Evolutionary conservation across 352 stramenopile genomes (phyloP), one percentile per base, ranked within the genome.

Genomic region (Phytophthora cryptogea): DNA sequence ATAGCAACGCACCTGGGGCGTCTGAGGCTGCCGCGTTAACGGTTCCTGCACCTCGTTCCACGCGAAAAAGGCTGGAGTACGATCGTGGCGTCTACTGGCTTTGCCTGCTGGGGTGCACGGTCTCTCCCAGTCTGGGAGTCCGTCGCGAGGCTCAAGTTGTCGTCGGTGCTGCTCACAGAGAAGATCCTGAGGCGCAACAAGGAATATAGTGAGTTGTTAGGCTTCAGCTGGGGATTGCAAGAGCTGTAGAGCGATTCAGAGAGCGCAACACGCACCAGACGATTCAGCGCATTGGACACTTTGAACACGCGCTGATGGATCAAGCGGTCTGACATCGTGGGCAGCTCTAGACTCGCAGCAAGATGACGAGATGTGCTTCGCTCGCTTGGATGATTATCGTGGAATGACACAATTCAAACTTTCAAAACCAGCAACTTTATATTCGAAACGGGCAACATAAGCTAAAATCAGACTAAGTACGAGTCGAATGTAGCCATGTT

Each of bases 91-190:
- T 0, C 26, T 23, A 43, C 53, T 81, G 28, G 67, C 48, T 6
- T 83, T 59, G 7, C 81, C 81, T 8, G 81, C 81, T 13, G 76
- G 62, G 0, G 65, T 66, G 1, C 47, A 35, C 1, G 70, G 77
- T 6, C 32, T 43, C 30, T 63, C 63, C 77, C 75, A 86, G 51
- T 89, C 77, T 3, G 70, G 70, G 20, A 81, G 42, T 31, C 75
- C 80, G 16, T 84, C 37, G n/a, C 69, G 74, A 41, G 78, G 68
- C n/a, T 64, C 52, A 28, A 65, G 69, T 36, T 88, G 77, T 4
- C 62, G 66, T 14, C 74, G 64, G 55, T 86, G 78, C 45, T 90
- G 75, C 56, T 88, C 76, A 35, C 76, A 86, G 31, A 76, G 37
- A 8, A 90, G 5, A 14, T 79, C 66, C 74, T 88, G 40, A 20